Percentiles rank a stretch among this genome's conserved stretches.
Conservation (phyloP, 2,329 filamentous ascomycete species). For the Magnaporthales sp. region DNA sequence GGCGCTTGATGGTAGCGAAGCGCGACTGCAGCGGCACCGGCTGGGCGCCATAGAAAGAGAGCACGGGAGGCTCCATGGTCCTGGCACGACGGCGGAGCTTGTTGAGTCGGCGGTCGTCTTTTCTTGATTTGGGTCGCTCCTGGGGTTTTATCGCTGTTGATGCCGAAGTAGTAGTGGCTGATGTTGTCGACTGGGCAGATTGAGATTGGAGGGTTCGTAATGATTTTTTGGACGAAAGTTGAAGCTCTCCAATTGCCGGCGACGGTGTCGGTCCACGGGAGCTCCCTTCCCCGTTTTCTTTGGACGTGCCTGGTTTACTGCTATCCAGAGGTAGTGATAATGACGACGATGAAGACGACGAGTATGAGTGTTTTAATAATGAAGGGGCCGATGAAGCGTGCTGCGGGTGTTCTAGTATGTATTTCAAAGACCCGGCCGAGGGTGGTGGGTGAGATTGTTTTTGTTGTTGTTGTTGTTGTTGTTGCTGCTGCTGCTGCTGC, state of each 20-base stretch:
- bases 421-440: not conserved
- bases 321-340: not conserved
- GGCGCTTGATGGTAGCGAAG: conserved; percentile 47
- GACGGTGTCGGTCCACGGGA: not conserved
- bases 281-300: not conserved
- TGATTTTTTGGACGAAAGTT: not conserved
- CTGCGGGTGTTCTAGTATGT: not conserved
- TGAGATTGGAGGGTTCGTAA: not conserved
- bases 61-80: conserved; percentile 38
- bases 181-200: not conserved
- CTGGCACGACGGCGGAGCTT: conserved; percentile 9
- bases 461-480: not conserved
- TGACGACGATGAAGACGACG: not conserved
- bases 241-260: not conserved
- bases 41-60: conserved; percentile 49
- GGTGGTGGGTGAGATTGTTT: not conserved
- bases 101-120: conserved; percentile 6
- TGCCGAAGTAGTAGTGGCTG: not conserved
- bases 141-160: not conserved
- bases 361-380: not conserved
- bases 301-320: not conserved
- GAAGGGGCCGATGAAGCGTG: not conserved
- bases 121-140: not conserved
- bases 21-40: conserved; percentile 50
- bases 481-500: conserved; percentile 1